Conservation (phyloP, 495 filamentous ascomycete species). For the Durotheca rogersii region DNA sequence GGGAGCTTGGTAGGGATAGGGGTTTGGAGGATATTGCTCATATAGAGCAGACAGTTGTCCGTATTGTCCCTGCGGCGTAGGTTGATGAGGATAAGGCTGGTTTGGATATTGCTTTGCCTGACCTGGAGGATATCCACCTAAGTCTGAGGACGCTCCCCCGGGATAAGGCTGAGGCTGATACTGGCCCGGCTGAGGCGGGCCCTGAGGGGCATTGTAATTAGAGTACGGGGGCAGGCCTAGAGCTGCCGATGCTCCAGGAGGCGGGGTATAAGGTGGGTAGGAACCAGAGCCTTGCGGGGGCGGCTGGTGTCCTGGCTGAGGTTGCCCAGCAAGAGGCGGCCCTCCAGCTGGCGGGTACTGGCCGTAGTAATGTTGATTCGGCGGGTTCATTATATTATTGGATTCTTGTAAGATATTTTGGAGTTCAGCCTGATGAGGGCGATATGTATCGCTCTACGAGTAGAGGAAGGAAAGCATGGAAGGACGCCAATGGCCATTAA, state of each 20-base stretch:
- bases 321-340: slow-evolving; percentile 4
- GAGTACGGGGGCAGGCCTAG: slow-evolving; percentile 13
- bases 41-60: slow-evolving; percentile 8
- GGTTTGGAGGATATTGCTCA: slow-evolving; percentile 10
- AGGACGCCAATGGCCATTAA: no score
- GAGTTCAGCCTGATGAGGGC: no score
- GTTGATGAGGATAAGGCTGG: slow-evolving; percentile 38
- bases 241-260: slow-evolving; percentile 8
- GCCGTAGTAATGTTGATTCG: slow-evolving; percentile 12
- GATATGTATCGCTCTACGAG: no score
- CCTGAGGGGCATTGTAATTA: slow-evolving; percentile 9
- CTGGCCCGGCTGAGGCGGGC: slow-evolving; percentile 20
- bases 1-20: slow-evolving; percentile 1
- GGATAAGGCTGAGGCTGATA: slow-evolving; percentile 19
- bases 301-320: slow-evolving; percentile 15
- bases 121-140: slow-evolving; percentile 1
- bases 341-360: slow-evolving; percentile 8
- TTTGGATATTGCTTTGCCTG: slow-evolving; percentile 27
- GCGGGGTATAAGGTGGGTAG: no score
- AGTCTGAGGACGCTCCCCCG: not conserved
- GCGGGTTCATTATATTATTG: slow-evolving; percentile 4
- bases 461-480: no score
- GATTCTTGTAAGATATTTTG: no score
- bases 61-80: slow-evolving; percentile 35
- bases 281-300: slow-evolving; percentile 9